Percentiles rank a stretch among this genome's conserved stretches.
phyloP scores from a whole-genome alignment of 2,329 filamentous ascomycete species.

The Pseudogymnoascus sp. region DNA sequence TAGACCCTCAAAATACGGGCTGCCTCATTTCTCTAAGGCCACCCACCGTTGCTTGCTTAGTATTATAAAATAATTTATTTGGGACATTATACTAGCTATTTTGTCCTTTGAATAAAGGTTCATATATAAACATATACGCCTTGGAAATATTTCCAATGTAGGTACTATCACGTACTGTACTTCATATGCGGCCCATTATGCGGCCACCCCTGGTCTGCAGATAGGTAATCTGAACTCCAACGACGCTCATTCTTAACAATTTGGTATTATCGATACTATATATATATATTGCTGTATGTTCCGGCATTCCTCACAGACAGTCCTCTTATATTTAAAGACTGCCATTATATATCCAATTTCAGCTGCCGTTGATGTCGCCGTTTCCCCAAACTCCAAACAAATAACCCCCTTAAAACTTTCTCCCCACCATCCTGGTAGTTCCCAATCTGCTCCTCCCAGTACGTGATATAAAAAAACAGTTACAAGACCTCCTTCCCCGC shows the following conservation, averaged over 20 bases:
- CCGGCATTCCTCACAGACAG: neutral
- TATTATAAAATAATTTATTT: neutral
- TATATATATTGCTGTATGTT: neutral
- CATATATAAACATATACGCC: neutral
- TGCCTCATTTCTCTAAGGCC: neutral
- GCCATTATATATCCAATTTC: neutral
- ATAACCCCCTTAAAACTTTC: neutral
- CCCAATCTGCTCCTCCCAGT: neutral
- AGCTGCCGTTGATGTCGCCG: neutral
- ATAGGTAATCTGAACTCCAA: neutral
- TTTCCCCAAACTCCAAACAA: neutral
- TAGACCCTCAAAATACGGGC: neutral
- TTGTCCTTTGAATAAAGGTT: neutral
- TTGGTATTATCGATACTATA: conserved; percentile 1
- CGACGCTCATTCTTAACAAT: neutral
- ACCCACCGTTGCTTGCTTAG: neutral
- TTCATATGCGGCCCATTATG: neutral
- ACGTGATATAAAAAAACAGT: conserved; percentile 2
- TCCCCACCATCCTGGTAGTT: neutral
- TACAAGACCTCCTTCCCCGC: neutral
- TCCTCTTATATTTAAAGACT: neutral
- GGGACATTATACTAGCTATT: neutral
- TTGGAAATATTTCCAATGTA: neutral
- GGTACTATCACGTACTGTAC: neutral
- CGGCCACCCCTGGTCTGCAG: neutral